Evolutionary conservation across 371 early-diverging fungal genomes (phyloP).

Genomic region (Actinomortierella ambigua): DNA sequence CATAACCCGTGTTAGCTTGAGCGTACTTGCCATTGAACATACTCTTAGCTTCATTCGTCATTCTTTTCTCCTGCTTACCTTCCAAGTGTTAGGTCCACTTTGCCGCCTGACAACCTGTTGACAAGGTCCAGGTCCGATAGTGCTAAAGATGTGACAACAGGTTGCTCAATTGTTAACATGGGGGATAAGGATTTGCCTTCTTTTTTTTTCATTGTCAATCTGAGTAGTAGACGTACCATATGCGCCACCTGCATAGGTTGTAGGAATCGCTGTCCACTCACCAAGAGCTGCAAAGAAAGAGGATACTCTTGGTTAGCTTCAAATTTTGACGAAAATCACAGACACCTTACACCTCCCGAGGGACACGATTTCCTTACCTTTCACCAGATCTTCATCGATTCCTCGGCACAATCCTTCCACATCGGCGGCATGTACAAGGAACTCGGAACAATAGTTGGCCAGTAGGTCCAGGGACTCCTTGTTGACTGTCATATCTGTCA

Average conservation of each 20-base stretch:
- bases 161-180: background rate
- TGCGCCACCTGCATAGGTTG: conserved; percentile 97
- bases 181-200: background rate
- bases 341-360: background rate
- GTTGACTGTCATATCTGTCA: conserved; percentile 87
- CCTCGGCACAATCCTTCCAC: conserved; percentile 96
- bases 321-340: conserved; percentile 6
- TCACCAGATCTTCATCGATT: conserved; percentile 88
- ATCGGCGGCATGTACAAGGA: conserved; percentile 96
- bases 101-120: conserved; percentile 76
- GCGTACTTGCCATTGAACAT: too few relatives aligned
- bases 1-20: background rate
- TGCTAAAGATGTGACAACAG: conserved; percentile 40
- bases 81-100: conserved; percentile 94
- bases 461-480: conserved; percentile 66
- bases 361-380: conserved; percentile 52
- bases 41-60: too few relatives aligned
- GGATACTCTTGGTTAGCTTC: background rate
- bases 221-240: conserved; percentile 54
- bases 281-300: conserved; percentile 59
- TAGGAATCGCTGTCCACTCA: conserved; percentile 88
- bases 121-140: conserved; percentile 85
- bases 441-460: conserved; percentile 88
- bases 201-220: conserved; percentile 10
- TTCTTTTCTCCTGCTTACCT: conserved; percentile 51